Conservation (phyloP, 805 yeast genomes). For the Zygosaccharomyces lentus region DNA sequence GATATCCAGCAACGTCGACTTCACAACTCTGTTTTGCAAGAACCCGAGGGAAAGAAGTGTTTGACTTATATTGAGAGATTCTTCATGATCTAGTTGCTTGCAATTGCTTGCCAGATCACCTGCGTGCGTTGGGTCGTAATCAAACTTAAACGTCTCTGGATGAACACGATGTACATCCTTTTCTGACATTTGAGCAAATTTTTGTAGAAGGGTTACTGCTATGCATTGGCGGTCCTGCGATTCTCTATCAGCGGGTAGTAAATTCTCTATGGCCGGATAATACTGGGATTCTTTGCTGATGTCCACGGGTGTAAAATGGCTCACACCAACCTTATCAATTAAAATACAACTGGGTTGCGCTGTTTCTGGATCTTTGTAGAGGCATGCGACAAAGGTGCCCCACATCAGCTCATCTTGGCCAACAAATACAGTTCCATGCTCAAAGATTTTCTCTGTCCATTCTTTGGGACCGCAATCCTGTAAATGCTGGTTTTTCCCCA, state of each 20-base stretch:
- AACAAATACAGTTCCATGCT: slow-evolving; percentile 22
- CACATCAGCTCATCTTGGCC: slow-evolving; percentile 29
- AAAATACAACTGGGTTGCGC: slow-evolving; percentile 50
- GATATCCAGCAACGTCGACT: slow-evolving; percentile 65
- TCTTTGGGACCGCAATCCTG: slow-evolving; percentile 11
- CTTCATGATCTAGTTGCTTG: slow-evolving; percentile 44
- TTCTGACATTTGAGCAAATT: slow-evolving; percentile 53
- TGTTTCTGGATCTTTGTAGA: slow-evolving; percentile 26
- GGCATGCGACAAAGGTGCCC: slow-evolving; percentile 28
- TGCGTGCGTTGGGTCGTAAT: slow-evolving; percentile 80
- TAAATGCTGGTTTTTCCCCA: slow-evolving; percentile 4
- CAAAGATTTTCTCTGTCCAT: slow-evolving; percentile 23
- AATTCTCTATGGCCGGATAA: slow-evolving; percentile 73
- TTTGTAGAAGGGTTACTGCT: slow-evolving; percentile 68
- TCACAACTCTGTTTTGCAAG: slow-evolving; percentile 45
- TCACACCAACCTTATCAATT: slow-evolving; percentile 62
- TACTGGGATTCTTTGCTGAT: slow-evolving; percentile 59
- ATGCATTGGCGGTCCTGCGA: slow-evolving; percentile 68
- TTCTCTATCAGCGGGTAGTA: slow-evolving; percentile 44
- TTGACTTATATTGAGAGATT: slow-evolving; percentile 55
- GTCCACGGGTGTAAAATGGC: slow-evolving; percentile 54
- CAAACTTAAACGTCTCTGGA: slow-evolving; percentile 25
- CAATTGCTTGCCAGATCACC: slow-evolving; percentile 72
- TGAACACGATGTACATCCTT: slow-evolving; percentile 14
- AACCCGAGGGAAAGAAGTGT: slow-evolving; percentile 55